Evolutionary conservation across 202 grass and related monocot species (phyloP), one percentile per base, ranked within the genome.

Genomic region (Schoenoplectus triqueter): DNA sequence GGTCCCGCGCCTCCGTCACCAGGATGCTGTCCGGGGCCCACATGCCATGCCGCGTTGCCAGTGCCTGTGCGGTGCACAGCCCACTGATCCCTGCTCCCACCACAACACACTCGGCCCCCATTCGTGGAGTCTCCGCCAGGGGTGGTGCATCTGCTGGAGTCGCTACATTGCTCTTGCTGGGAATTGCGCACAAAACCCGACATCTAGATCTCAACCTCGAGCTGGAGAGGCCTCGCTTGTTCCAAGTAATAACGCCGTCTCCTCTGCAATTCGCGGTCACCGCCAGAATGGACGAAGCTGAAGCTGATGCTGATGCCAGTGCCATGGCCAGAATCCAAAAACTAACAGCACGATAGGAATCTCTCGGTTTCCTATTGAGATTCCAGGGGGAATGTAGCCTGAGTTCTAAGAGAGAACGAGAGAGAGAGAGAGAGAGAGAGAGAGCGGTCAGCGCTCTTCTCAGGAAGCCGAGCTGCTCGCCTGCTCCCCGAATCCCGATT

Each of bases 81-180:
- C 91, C 93, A 60, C 93, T 96, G 73, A 99, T 66, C 46, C 96
- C 96, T 41, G 84, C 96, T 61, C 96, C 96, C 42, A 99, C 91
- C 21, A 99, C 93, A 15, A 99, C 96, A 47, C 96, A 95, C 47
- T 94, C 91, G 15, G 84, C 90, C 66, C 88, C 82, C 64, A 94
- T 40, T 52, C 79, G 85, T 39, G 82, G 80, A 73, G 62, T 44
- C 42, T 80, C 90, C 83, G 11, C 4, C 75, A 13, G 3, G 2
- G 73, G 4, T 2, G 73, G 73, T 56, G 21, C 10, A 4, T 77
- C 73, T 40, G 73, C 14, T 77, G 73, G 50, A 13, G 50, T 77
- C 3, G 50, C 21, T 0, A 77, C 20, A 31, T 5, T 15, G 51
- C 50, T 77, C 0, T 77, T 78, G 76, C 7, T 50, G 63, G 7